A percentile compares a stretch with the other conserved stretches of the same genome.
Conservation (phyloP, 129 eudicot species). For the Pulicaria dysenterica region DNA sequence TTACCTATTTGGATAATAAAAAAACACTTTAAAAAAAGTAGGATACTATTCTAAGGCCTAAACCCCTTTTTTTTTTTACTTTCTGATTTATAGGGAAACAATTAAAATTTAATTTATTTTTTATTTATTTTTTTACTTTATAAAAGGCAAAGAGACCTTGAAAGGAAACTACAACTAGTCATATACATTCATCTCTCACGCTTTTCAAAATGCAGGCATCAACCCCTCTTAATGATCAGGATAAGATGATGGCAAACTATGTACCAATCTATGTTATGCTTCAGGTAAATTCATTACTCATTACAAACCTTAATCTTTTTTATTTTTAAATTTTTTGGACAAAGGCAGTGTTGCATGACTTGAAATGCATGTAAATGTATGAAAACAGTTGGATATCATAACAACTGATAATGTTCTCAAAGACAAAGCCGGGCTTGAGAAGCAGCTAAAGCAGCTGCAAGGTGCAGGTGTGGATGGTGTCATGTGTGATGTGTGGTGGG, state of each 20-base stretch:
- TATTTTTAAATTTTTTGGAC: neutral
- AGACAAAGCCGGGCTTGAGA: slow-evolving; percentile 50
- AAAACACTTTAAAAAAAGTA: no score
- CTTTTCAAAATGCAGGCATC: slow-evolving; percentile 48
- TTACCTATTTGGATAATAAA: no score
- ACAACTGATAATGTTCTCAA: slow-evolving; percentile 53
- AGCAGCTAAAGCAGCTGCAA: slow-evolving; percentile 66
- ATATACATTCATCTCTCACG: slow-evolving; percentile 15
- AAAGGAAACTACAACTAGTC: slow-evolving; percentile 9
- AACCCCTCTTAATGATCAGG: slow-evolving; percentile 30
- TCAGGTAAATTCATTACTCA: slow-evolving; percentile 44
- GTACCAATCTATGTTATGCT: slow-evolving; percentile 91
- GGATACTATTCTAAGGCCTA: no score
- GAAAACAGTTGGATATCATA: slow-evolving; percentile 60
- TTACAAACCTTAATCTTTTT: neutral
- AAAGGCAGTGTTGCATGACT: neutral
- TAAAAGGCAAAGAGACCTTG: slow-evolving; percentile 17
- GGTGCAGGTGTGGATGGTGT: slow-evolving; percentile 80
- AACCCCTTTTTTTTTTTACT: no score
- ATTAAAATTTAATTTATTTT: neutral
- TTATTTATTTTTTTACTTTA: neutral
- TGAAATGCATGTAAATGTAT: neutral
- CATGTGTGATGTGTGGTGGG: slow-evolving; percentile 99
- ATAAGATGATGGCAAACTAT: slow-evolving; percentile 56
- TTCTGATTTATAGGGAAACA: neutral